Percentiles rank a stretch among this genome's conserved stretches.
phyloP scores from a whole-genome alignment of 768 basidiomycete species.

The Lepiota venenata region DNA sequence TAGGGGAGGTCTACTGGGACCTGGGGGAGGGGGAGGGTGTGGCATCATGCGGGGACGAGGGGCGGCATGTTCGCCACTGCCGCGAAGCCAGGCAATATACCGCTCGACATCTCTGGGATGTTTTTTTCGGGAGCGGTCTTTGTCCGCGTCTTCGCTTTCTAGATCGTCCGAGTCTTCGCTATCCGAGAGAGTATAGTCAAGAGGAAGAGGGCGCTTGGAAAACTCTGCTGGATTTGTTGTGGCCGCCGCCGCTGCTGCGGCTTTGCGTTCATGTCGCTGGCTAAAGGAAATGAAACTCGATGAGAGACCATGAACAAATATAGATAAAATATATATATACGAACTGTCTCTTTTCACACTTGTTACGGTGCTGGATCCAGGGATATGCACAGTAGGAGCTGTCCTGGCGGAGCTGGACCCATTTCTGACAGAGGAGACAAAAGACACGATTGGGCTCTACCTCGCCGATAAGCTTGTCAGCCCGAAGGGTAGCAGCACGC shows the following conservation, averaged over 20 bases:
- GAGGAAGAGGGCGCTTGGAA: conserved; percentile 4
- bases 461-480: conserved; percentile 59
- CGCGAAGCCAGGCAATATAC: conserved; percentile 10
- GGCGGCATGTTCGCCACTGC: not conserved
- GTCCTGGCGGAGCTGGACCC: conserved; percentile 81
- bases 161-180: conserved; percentile 23
- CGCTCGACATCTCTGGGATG: conserved; percentile 15
- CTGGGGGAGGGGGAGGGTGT: not conserved
- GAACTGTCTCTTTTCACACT: conserved; percentile 71
- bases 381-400: conserved; percentile 79
- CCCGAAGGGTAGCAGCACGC: conserved; percentile 65
- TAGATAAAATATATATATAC: too few relatives aligned
- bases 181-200: conserved; percentile 4
- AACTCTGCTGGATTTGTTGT: not conserved
- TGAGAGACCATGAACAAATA: not conserved
- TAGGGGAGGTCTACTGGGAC: not conserved
- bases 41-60: not conserved
- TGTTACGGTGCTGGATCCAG: conserved; percentile 75
- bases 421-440: conserved; percentile 72
- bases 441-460: conserved; percentile 78
- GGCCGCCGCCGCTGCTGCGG: conserved; percentile 38
- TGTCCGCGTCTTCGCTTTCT: conserved; percentile 25
- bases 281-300: conserved; percentile 25
- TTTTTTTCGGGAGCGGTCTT: conserved; percentile 17
- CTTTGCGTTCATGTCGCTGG: conserved; percentile 54